phyloP scores from a whole-genome alignment of 805 yeast genomes.

The Barnettozyma populi region DNA sequence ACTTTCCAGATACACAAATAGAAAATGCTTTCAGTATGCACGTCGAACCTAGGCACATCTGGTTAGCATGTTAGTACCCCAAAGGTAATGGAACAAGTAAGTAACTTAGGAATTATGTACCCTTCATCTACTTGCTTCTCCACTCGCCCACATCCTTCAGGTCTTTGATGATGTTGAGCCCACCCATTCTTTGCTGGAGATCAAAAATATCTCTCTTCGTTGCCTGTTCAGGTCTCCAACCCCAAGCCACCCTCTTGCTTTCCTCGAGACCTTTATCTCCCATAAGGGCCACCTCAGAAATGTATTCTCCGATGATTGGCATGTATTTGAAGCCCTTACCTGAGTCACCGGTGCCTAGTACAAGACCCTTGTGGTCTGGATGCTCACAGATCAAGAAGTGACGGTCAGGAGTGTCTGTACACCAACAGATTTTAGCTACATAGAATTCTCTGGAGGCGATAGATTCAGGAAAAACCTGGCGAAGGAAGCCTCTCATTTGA shows the following conservation, averaged over 20 bases:
- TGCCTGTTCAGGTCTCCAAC: constrained; percentile 32
- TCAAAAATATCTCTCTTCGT: constrained; percentile 23
- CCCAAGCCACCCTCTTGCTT: constrained; percentile 26
- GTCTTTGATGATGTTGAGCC: constrained; percentile 26
- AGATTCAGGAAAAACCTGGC: constrained; percentile 28
- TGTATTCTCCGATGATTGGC: constrained; percentile 31
- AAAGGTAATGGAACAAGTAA: too few relatives aligned
- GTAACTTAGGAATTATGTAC: too few relatives aligned
- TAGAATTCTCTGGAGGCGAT: constrained; percentile 27
- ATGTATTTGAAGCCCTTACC: constrained; percentile 34
- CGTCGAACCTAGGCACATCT: too few relatives aligned
- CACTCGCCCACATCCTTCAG: constrained; percentile 18
- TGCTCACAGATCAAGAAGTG: constrained; percentile 28
- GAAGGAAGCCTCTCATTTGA: constrained; percentile 29
- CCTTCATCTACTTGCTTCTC: not conserved
- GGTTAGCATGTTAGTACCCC: too few relatives aligned
- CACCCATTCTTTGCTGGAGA: constrained; percentile 28
- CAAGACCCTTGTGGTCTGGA: constrained; percentile 24
- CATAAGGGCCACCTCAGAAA: constrained; percentile 26
- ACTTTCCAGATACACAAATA: too few relatives aligned
- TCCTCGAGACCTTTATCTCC: constrained; percentile 28
- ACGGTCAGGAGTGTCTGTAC: constrained; percentile 33
- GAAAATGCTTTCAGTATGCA: too few relatives aligned
- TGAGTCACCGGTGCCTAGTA: constrained; percentile 33
- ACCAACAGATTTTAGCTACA: constrained; percentile 31